Base-by-base conservation (phyloP, 768 basidiomycete genomes). In the Rhizopogon salebrosus region DNA sequence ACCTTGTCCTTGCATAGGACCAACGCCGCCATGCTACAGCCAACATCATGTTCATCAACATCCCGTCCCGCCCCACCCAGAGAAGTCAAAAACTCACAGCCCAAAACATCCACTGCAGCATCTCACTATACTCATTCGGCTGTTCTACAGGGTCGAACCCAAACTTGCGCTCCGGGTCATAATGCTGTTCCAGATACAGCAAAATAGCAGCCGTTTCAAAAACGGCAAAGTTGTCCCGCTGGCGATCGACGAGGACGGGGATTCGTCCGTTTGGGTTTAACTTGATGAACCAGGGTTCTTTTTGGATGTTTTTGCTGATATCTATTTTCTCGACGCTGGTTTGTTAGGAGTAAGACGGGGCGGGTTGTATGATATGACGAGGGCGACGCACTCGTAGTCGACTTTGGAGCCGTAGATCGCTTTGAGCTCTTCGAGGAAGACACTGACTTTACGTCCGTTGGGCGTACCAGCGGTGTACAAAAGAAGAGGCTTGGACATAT, bases 391-490 rank as follows among this genome's bases (percentile, higher is more conserved):
- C 71, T 70, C 69, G 49, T 73, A 73, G 10, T 69, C 67, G 3
- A 69, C 57, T 9, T 48, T 53, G 10, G 31, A 16, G 14, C 72
- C 73, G 50, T 76, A 75, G 3, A 64, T 63, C 0, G 63, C 58
- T 56, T 75, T 74, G 40, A 87, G 77, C 60, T 87, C 85, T 60
- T 85, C 84, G n/a, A 84, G 74, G 43, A 78, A 70, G 48, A 79
- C 69, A 1, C 79, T 75, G n/a, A 73, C 70, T 58, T 80, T 75
- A 53, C 62, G 62, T 13, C 80, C 82, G 64, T 85, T 85, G 2
- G 84, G 83, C 1, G 83, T 85, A 2, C 67, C 63, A 9, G 62
- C 70, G 3, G 79, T 79, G 65, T 81, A 83, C 18, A 84, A 69
- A n/a, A 73, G 38, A 52, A 81, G 51, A 16, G 52, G 68, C n/a